These are phyloP conservation scores for Dryadomyces sulphureus DNA, from an alignment of 2,329 filamentous ascomycete genomes.

Conservation along the genomic window DNA sequence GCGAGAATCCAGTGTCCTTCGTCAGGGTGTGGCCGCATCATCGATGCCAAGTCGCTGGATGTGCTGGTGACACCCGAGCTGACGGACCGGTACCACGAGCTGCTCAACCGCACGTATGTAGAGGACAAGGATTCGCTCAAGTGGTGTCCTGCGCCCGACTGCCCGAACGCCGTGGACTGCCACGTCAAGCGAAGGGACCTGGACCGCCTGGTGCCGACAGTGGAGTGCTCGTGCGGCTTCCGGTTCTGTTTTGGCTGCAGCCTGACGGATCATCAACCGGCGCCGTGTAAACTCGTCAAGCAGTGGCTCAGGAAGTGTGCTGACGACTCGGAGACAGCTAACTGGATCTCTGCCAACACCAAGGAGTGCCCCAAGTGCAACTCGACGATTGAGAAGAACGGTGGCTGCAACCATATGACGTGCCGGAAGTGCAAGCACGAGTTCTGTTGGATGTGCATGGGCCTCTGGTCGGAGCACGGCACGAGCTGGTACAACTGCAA, in stretches of 20 bases:
- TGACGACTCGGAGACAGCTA: constrained; percentile 94
- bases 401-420: constrained; percentile 96
- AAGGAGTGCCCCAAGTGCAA: constrained; percentile 95
- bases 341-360: constrained; percentile 98
- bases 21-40: constrained; percentile 73
- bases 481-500: constrained; percentile 99
- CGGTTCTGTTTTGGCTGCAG: constrained; percentile 94
- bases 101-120: constrained; percentile 88
- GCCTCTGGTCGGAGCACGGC: constrained; percentile 93
- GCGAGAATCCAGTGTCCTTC: constrained; percentile 88
- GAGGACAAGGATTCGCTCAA: constrained; percentile 92
- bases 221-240: constrained; percentile 70
- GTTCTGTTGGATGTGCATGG: constrained; percentile 99
- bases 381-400: constrained; percentile 98
- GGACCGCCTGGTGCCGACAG: constrained; percentile 72
- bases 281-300: constrained; percentile 82
- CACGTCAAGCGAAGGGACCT: constrained; percentile 77
- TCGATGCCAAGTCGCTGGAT: constrained; percentile 78
- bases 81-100: constrained; percentile 55
- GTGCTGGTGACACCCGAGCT: constrained; percentile 51
- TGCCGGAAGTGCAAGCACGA: constrained; percentile 92
- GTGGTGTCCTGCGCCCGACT: constrained; percentile 98
- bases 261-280: constrained; percentile 79
- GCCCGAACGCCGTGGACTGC: constrained; percentile 84
- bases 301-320: constrained; percentile 97